Evolutionary conservation across 2,329 filamentous ascomycete genomes (phyloP), one percentile per base, ranked within the genome.

Genomic region (Fusarium paranaense): DNA sequence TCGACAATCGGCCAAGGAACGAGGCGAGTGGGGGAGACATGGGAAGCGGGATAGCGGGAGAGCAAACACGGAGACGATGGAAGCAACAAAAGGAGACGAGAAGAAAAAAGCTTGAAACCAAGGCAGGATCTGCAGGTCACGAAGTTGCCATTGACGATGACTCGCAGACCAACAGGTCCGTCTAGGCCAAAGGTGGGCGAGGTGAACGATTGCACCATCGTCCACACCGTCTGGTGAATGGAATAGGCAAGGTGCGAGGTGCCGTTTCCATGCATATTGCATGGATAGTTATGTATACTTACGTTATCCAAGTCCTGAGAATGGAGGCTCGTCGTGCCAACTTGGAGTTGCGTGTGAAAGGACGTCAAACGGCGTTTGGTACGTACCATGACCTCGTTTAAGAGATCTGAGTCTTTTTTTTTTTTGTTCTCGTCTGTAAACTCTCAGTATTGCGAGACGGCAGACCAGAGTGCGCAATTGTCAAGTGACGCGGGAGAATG

Each of bases 111-210:
- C 66, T 67, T 72, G 76, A 72, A 75, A 76, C 67, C 61, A 62
- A 67, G 66, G 69, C 60, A 72, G 63, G 75, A 74, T 78, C 75
- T 76, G 76, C 75, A 75, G 69, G 71, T 71, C 70, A 75, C 66
- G 64, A 73, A 76, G 74, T 74, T 75, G 40, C 62, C 58, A 66
- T 74, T 74, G 67, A 65, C 42, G 72, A 78, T 78, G 75, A 78
- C 76, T 78, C 72, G 76, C 73, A 78, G 73, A 40, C 64, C 47
- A 69, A 56, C 58, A 61, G 61, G 45, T 59, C 52, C 38, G 16
- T 52, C 47, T 60, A 42, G 38, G 59, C 37, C 61, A 66, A 62
- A 73, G 72, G 64, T 64, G 68, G 65, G 60, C 69, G 61, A 78
- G 76, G 70, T 76, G 75, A 78, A 61, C 66, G 52, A 62, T 70